Percentiles rank a stretch among this genome's conserved stretches.
Evolutionary conservation across 2,329 filamentous ascomycete genomes (phyloP).

Genomic region (Claviceps sp.): DNA sequence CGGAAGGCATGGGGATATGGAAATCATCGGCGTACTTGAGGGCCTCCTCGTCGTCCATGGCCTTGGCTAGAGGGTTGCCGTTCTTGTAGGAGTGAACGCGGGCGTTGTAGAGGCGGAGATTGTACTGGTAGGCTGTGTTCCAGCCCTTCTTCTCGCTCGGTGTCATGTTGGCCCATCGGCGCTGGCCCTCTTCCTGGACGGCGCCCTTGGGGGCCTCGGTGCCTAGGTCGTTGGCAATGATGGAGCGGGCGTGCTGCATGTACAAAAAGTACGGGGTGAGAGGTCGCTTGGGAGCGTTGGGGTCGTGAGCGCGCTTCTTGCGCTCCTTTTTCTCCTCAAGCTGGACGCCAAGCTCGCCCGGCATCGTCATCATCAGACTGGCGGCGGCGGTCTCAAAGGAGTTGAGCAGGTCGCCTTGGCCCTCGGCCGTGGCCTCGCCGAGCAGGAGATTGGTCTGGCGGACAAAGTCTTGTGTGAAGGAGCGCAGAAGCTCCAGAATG

Average conservation of each 20-base stretch:
- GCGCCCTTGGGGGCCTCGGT: slow-evolving; percentile 68
- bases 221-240: slow-evolving; percentile 69
- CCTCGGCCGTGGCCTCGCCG: slow-evolving; percentile 44
- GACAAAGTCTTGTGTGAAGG: slow-evolving; percentile 71
- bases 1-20: slow-evolving; percentile 38
- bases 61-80: slow-evolving; percentile 43
- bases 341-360: slow-evolving; percentile 25
- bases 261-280: slow-evolving; percentile 92
- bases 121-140: slow-evolving; percentile 56
- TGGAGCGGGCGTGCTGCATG: slow-evolving; percentile 74
- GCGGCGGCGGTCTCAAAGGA: slow-evolving; percentile 40
- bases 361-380: slow-evolving; percentile 28
- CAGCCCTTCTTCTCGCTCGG: slow-evolving; percentile 56
- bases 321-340: slow-evolving; percentile 71
- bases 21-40: slow-evolving; percentile 46
- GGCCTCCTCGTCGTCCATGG: slow-evolving; percentile 49
- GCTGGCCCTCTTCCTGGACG: slow-evolving; percentile 76
- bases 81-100: slow-evolving; percentile 52
- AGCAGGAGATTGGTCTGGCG: slow-evolving; percentile 79
- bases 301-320: slow-evolving; percentile 77
- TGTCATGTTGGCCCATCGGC: slow-evolving; percentile 70
- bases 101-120: slow-evolving; percentile 51
- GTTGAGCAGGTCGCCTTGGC: slow-evolving; percentile 30
- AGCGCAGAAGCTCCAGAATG: slow-evolving; percentile 66
- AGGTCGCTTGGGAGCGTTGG: slow-evolving; percentile 88